phyloP scores from a whole-genome alignment of 768 basidiomycete genomes.

The Mrakia gelida region DNA sequence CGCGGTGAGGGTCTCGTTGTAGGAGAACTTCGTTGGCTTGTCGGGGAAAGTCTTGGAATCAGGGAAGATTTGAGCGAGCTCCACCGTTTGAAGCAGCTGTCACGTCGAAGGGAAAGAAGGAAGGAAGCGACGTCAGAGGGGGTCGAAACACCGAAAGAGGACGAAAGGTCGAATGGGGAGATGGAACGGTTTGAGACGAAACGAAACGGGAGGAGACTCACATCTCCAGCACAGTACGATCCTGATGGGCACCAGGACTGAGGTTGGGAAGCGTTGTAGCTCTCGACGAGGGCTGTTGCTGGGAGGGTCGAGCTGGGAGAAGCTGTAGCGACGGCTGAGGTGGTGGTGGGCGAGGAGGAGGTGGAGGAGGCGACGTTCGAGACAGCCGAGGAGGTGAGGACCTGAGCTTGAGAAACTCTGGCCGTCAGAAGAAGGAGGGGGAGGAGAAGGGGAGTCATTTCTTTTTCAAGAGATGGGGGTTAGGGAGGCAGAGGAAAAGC shows the following conservation, averaged over 20 bases:
- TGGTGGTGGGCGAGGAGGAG: background rate
- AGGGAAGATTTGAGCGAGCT: constrained; percentile 65
- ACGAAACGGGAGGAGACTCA: constrained; percentile 45
- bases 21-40: constrained; percentile 68
- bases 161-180: background rate
- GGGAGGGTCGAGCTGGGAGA: constrained; percentile 24
- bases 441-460: background rate
- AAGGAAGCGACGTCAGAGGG: background rate
- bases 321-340: constrained; percentile 22
- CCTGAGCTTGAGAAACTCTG: background rate
- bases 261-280: background rate
- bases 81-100: constrained; percentile 67
- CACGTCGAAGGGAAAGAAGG: constrained; percentile 10
- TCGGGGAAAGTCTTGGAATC: constrained; percentile 90
- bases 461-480: no score
- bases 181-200: background rate
- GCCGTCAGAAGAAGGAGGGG: background rate
- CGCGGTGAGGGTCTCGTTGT: constrained; percentile 64
- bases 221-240: constrained; percentile 75
- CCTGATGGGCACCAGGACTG: constrained; percentile 72
- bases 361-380: background rate
- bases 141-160: background rate
- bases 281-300: background rate
- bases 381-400: background rate
- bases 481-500: no score